Evolutionary conservation across 2,329 filamentous ascomycete genomes (phyloP).

Genomic region (Metarhizium robertsii): DNA sequence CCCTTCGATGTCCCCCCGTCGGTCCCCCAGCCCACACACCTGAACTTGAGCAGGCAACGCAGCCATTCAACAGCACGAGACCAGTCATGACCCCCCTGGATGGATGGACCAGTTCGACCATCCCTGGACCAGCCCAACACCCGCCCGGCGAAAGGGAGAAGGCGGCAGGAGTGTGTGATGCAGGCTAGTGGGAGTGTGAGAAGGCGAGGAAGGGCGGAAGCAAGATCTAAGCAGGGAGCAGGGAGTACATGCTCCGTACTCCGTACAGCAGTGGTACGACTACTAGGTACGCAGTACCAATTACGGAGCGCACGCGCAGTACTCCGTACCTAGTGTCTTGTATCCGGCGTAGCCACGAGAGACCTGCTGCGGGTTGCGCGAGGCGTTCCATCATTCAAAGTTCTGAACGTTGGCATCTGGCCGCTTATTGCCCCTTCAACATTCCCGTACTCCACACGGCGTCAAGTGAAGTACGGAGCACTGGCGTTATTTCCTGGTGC

Average conservation of each 20-base stretch:
- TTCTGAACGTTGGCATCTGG: too few species aligned
- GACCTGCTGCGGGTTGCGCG: background rate
- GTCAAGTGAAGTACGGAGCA: background rate
- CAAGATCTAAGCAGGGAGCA: background rate
- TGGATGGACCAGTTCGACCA: background rate
- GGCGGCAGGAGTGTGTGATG: background rate
- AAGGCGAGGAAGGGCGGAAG: background rate
- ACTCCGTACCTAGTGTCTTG: too few species aligned
- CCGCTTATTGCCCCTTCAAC: background rate
- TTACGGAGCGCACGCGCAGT: too few species aligned
- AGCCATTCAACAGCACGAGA: slow-evolving; percentile 1
- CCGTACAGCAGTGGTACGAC: background rate
- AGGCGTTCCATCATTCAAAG: background rate
- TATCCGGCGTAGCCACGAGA: background rate
- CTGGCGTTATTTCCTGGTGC: background rate
- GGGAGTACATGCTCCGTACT: background rate
- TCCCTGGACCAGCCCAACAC: background rate
- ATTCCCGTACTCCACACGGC: background rate
- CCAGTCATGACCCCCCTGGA: background rate
- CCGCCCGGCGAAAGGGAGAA: background rate
- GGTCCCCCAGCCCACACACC: background rate
- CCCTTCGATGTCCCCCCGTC: background rate
- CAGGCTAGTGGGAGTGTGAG: background rate
- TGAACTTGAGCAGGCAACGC: background rate
- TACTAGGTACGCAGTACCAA: background rate